Percentiles rank a stretch among this genome's conserved stretches.
These are phyloP conservation scores for Niebla homalea DNA, from an alignment of 495 filamentous ascomycete species.

Conservation along the genomic window DNA sequence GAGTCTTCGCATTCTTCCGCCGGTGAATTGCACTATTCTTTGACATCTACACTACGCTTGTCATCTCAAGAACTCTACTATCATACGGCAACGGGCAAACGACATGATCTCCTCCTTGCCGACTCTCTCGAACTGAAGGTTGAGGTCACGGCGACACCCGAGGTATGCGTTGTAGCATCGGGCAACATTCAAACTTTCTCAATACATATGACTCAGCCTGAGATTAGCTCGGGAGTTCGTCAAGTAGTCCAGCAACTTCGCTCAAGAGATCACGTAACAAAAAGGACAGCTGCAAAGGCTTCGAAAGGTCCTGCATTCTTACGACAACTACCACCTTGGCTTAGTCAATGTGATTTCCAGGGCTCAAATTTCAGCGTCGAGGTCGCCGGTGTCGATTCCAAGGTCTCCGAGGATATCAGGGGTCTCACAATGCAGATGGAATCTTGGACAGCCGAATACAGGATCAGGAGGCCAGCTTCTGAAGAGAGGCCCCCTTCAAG, in stretches of 20 bases:
- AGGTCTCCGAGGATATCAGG: slow-evolving; percentile 62
- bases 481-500: slow-evolving; percentile 36
- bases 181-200: slow-evolving; percentile 78
- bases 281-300: slow-evolving; percentile 10
- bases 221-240: slow-evolving; percentile 82
- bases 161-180: slow-evolving; percentile 67
- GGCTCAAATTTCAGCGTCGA: slow-evolving; percentile 82
- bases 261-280: slow-evolving; percentile 38
- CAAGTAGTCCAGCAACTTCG: slow-evolving; percentile 79
- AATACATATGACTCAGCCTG: slow-evolving; percentile 75
- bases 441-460: slow-evolving; percentile 84
- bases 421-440: slow-evolving; percentile 79
- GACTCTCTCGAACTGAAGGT: slow-evolving; percentile 78
- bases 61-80: slow-evolving; percentile 91
- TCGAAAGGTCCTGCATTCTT: slow-evolving; percentile 49
- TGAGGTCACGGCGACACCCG: slow-evolving; percentile 70
- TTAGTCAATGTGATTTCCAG: slow-evolving; percentile 70
- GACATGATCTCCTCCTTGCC: slow-evolving; percentile 73
- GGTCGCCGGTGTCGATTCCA: slow-evolving; percentile 73
- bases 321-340: slow-evolving; percentile 67
- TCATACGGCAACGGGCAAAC: slow-evolving; percentile 65
- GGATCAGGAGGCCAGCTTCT: slow-evolving; percentile 57
- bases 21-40: slow-evolving; percentile 72
- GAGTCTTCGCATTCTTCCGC: slow-evolving; percentile 88
- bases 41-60: slow-evolving; percentile 68